phyloP scores from a whole-genome alignment of 1,284 basidiomycete genomes.

The Afroboletus lepidellus region DNA sequence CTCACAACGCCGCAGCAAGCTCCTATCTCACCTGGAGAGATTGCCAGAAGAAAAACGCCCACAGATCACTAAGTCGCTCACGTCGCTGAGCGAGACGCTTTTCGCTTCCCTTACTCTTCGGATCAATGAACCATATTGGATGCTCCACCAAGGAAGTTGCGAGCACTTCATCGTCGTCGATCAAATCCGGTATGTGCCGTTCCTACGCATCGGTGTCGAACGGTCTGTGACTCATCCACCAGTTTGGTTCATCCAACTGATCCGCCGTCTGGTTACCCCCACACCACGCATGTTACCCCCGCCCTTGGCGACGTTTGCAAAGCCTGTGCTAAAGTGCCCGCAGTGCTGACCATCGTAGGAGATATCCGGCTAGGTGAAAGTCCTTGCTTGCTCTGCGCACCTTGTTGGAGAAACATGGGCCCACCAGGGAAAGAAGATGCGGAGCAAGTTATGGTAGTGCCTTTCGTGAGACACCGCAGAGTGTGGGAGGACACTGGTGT shows the following conservation, averaged over 20 bases:
- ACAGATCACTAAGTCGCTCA: constrained; percentile 42
- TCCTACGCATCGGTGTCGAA: background rate
- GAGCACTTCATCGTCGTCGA: constrained; percentile 77
- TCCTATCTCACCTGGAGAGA: constrained; percentile 43
- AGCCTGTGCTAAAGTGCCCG: constrained; percentile 67
- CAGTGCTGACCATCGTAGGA: constrained; percentile 60
- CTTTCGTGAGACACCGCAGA: constrained; percentile 46
- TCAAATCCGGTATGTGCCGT: constrained; percentile 58
- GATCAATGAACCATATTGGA: constrained; percentile 75
- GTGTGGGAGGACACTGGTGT: constrained; percentile 18
- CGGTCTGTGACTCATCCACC: constrained; percentile 5
- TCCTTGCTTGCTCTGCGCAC: constrained; percentile 66
- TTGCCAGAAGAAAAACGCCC: constrained; percentile 36
- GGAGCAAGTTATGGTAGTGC: constrained; percentile 47
- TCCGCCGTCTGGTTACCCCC: constrained; percentile 55
- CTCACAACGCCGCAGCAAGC: constrained; percentile 42
- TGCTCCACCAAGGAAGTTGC: constrained; percentile 76
- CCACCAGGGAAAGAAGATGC: constrained; percentile 37
- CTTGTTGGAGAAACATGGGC: constrained; percentile 74
- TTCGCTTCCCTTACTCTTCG: constrained; percentile 56
- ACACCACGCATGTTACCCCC: constrained; percentile 63
- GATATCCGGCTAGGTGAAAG: constrained; percentile 74
- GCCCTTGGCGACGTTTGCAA: constrained; percentile 62
- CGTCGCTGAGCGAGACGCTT: constrained; percentile 45
- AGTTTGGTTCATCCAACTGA: constrained; percentile 63